phyloP scores from a whole-genome alignment of 1,139 yeast genomes.

The Chernovozyma aurita region DNA sequence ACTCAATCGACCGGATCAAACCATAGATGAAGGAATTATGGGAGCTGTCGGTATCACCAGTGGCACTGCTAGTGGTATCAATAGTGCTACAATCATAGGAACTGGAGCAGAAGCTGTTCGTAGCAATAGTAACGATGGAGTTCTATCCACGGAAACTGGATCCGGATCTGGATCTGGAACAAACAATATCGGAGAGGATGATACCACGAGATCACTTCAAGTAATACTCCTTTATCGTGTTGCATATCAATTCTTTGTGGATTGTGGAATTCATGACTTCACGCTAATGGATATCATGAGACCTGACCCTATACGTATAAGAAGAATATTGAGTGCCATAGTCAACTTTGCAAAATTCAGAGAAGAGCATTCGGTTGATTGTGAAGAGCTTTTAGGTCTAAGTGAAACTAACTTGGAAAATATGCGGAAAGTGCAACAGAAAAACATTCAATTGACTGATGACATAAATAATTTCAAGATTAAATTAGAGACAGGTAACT shows the following conservation, averaged over 20 bases:
- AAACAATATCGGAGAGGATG: constrained; percentile 10
- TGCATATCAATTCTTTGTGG: constrained; percentile 58
- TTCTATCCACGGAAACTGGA: too few species aligned
- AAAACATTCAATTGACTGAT: constrained; percentile 37
- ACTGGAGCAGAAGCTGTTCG: too few species aligned
- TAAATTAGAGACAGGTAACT: constrained; percentile 18
- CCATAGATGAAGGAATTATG: constrained; percentile 8
- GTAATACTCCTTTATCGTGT: constrained; percentile 55
- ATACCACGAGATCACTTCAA: constrained; percentile 33
- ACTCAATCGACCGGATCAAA: constrained; percentile 7
- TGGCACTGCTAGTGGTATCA: constrained; percentile 7
- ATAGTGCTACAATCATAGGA: neutral
- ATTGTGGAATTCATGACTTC: constrained; percentile 77
- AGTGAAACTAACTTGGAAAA: constrained; percentile 49
- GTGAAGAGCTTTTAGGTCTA: constrained; percentile 54
- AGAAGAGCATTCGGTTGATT: constrained; percentile 69
- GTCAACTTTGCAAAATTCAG: constrained; percentile 83
- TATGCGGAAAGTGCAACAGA: constrained; percentile 24
- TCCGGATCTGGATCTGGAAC: constrained; percentile 10
- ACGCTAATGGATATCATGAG: constrained; percentile 57
- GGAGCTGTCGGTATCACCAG: constrained; percentile 4
- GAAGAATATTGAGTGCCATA: constrained; percentile 73
- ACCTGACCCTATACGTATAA: constrained; percentile 66
- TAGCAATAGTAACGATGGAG: too few species aligned
- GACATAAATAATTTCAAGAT: constrained; percentile 39